Evolutionary conservation across 345 rosid genomes (phyloP).

Genomic region (Gossypium arboreum): DNA sequence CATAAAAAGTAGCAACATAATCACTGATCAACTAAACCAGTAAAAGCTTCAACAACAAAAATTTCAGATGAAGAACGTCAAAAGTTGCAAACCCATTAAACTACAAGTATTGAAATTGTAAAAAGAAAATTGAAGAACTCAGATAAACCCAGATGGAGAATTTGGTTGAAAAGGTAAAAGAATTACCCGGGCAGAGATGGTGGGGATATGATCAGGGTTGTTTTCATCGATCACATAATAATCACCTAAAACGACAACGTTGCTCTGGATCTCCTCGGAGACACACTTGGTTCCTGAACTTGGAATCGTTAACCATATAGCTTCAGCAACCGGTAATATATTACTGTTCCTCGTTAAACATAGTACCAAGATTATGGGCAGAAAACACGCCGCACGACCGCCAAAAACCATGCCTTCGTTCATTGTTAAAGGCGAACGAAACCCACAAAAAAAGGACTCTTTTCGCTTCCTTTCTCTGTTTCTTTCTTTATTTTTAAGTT

Average conservation of each 20-base stretch:
- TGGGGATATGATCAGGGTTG: constrained; percentile 36
- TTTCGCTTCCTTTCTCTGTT: background rate
- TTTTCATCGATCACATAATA: constrained; percentile 67
- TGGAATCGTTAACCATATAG: constrained; percentile 77
- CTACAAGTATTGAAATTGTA: background rate
- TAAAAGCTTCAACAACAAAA: background rate
- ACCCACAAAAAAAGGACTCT: background rate
- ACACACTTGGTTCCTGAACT: constrained; percentile 82
- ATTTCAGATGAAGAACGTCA: background rate
- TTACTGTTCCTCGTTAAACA: constrained; percentile 19
- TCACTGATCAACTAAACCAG: background rate
- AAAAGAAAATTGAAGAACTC: background rate
- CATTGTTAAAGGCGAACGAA: background rate
- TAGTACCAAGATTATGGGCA: constrained; percentile 21
- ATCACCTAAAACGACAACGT: constrained; percentile 79
- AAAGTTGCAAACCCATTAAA: background rate
- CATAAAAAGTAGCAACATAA: background rate
- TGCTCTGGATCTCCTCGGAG: constrained; percentile 83
- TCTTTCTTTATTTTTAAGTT: background rate
- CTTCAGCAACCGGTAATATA: constrained; percentile 43
- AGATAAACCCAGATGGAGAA: background rate
- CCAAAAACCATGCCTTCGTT: constrained; percentile 6
- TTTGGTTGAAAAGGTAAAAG: constrained; percentile 1
- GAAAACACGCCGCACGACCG: constrained; percentile 6
- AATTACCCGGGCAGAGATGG: constrained; percentile 57